Evolutionary conservation across 1,284 basidiomycete genomes (phyloP), one percentile per base, ranked within the genome.

Genomic region (Kwoniella shivajii): DNA sequence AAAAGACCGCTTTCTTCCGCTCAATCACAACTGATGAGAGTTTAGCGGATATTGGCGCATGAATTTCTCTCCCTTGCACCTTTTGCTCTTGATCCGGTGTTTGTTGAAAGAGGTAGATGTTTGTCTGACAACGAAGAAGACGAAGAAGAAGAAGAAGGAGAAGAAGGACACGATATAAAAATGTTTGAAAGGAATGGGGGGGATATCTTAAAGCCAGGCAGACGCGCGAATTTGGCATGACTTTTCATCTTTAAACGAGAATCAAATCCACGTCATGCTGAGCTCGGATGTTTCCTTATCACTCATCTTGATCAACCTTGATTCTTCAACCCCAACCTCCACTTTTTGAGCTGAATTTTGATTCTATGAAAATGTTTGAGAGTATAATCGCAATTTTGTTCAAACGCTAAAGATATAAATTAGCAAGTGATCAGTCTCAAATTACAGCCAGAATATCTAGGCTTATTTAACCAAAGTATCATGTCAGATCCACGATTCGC

Each of bases 401-500:
- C n/a, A n/a, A n/a, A n/a, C n/a, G n/a, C n/a, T n/a, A n/a, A n/a
- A n/a, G n/a, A n/a, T n/a, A n/a, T n/a, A n/a, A n/a, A n/a, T n/a
- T n/a, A n/a, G n/a, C n/a, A n/a, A n/a, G n/a, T n/a, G n/a, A n/a
- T n/a, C n/a, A n/a, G n/a, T n/a, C 34, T 36, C 34, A 10, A 36
- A 10, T 36, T 10, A 36, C 34, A 10, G 10, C n/a, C 10, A 36
- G 34, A 36, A 36, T 36, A 36, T 36, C n/a, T 36, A 24, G 27
- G 26, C 42, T 9, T 6, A 24, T 6, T 18, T 6, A 26, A 18
- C 18, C 18, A 31, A n/a, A 22, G 7, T 37, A 48, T n/a, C 30
- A 61, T 61, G 59, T 57, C 59, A 20, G 92, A 95, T 77, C 81
- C 87, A 33, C 85, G 95, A 33, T 98, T 99, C 76, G 85, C 89